These are phyloP conservation scores for Mychonastes homosphaera DNA, from an alignment of 139 green algal genomes.

Conservation along the genomic window DNA sequence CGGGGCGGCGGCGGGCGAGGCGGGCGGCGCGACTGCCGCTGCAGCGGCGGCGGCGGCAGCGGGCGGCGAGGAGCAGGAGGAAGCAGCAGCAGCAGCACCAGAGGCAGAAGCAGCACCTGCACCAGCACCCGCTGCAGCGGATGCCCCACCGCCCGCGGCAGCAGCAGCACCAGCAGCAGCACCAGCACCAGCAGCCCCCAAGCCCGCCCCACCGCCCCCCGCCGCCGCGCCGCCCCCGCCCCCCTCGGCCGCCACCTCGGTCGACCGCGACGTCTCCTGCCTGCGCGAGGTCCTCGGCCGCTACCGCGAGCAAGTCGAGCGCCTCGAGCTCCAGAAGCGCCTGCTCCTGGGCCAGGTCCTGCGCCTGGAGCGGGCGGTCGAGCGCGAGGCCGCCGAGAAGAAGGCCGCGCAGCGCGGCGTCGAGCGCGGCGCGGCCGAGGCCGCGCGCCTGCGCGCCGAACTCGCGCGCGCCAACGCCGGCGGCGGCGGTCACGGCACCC, in stretches of 20 bases:
- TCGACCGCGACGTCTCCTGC: conserved; percentile 28
- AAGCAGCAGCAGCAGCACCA: conserved; percentile 6
- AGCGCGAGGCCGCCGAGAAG: too few relatives aligned
- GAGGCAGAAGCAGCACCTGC: conserved; percentile 3
- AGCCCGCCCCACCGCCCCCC: conserved; percentile 22
- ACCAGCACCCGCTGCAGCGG: conserved; percentile 5
- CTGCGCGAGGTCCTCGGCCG: conserved; percentile 32
- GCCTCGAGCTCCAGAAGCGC: conserved; percentile 53
- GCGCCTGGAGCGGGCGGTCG: not conserved
- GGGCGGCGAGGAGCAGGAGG: not conserved
- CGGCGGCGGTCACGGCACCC: too few relatives aligned
- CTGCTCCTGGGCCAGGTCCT: conserved; percentile 49
- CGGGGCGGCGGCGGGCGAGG: not conserved
- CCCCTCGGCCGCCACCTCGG: too few relatives aligned
- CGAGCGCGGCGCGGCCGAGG: too few relatives aligned
- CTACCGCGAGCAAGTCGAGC: conserved; percentile 33
- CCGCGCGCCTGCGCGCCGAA: too few relatives aligned
- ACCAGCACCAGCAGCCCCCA: conserved; percentile 15
- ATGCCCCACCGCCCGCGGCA: not conserved
- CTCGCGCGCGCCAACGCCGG: too few relatives aligned
- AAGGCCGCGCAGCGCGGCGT: too few relatives aligned
- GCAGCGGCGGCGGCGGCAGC: conserved; percentile 4
- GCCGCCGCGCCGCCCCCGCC: too few relatives aligned
- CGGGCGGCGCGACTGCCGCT: not conserved
- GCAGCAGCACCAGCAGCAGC: conserved; percentile 11